Percentiles rank a stretch among this genome's conserved stretches.
phyloP scores from a whole-genome alignment of 2,329 filamentous ascomycete genomes.

The Calonectria naviculata region DNA sequence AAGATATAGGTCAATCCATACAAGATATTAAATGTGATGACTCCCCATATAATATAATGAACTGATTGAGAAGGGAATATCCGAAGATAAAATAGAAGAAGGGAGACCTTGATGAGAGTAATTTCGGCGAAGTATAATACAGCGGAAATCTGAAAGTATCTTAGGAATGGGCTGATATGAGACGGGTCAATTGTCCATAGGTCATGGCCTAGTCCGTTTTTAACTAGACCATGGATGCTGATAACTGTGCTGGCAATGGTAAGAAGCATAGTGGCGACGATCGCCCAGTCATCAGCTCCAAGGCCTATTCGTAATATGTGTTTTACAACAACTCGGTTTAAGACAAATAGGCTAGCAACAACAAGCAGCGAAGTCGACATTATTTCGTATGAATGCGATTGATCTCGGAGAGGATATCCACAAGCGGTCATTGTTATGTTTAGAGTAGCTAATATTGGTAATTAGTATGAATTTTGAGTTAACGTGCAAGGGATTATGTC shows the following conservation, averaged over 20 bases:
- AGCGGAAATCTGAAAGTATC: constrained; percentile 47
- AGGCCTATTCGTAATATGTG: background rate
- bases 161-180: constrained; percentile 37
- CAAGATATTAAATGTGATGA: constrained; percentile 43
- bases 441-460: background rate
- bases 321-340: background rate
- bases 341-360: background rate
- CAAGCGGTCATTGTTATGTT: background rate
- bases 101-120: constrained; percentile 52
- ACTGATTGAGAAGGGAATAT: constrained; percentile 50
- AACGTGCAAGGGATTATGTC: too few relatives aligned
- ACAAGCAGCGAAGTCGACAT: background rate
- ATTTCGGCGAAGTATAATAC: constrained; percentile 52
- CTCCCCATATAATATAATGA: constrained; percentile 45
- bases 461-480: background rate
- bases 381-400: background rate
- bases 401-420: background rate
- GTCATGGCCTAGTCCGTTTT: constrained; percentile 43
- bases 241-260: background rate
- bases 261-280: background rate
- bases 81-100: constrained; percentile 56
- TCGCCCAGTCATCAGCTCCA: background rate
- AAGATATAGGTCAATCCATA: constrained; percentile 47
- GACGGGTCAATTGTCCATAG: constrained; percentile 45
- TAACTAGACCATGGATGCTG: background rate